Evolutionary conservation across 306 rosid species (phyloP).

Genomic region (Psophocarpus tetragonolobus): DNA sequence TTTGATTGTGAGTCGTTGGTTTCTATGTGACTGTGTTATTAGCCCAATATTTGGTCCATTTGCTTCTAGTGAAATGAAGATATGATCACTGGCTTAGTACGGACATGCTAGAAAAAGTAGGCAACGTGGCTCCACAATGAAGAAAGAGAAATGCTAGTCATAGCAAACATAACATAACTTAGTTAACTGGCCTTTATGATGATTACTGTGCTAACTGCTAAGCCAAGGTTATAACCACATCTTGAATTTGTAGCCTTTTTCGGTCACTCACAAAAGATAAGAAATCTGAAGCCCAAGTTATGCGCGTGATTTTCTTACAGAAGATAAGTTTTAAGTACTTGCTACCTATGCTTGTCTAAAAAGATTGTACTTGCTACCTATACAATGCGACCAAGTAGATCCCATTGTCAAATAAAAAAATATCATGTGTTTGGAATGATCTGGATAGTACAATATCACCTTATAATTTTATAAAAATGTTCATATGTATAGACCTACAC

Average conservation of each 20-base stretch:
- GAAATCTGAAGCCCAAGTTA: neutral
- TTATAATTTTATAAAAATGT: neutral
- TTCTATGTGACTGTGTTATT: constrained; percentile 19
- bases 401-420: neutral
- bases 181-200: too few relatives aligned
- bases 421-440: neutral
- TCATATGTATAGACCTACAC: neutral
- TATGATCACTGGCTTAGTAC: constrained; percentile 8
- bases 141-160: constrained; percentile 27
- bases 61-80: constrained; percentile 21
- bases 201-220: neutral
- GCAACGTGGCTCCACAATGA: constrained; percentile 18
- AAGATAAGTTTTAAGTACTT: neutral
- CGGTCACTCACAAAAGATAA: neutral
- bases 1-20: constrained; percentile 32
- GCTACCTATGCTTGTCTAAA: neutral
- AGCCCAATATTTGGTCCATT: neutral
- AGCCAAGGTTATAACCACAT: neutral
- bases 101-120: constrained; percentile 31
- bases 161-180: neutral
- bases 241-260: constrained; percentile 1
- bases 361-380: neutral
- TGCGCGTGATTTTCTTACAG: constrained; percentile 4
- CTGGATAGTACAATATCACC: neutral
- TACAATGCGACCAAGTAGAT: neutral